Base-by-base conservation (phyloP, 2,329 filamentous ascomycete species). In the Hymenoscyphus occultus region DNA sequence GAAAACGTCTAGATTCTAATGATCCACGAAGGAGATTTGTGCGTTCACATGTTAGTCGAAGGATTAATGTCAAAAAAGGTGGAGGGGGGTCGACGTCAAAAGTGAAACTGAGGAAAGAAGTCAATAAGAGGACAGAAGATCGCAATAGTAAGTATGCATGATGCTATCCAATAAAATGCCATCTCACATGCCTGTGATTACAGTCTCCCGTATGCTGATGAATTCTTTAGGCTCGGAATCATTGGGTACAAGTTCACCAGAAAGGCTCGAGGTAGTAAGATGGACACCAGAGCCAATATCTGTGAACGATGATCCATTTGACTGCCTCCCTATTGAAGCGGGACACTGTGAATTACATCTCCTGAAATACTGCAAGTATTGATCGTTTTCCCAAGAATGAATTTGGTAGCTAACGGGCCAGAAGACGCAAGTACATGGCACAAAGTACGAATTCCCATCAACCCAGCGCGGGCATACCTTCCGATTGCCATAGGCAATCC, bases 361-460 rank as follows among this genome's bases (percentile, higher is more conserved):
- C 10, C n/a, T 59, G 28, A 59, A 59, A 19, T 59, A 59, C 31
- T 59, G 56, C 39, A 39, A 1, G 56, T 59, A 19, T 12, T 14
- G 2, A 1, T 4, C 5, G 5, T 35, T 12, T 59, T 3, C 10
- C 10, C 28, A 35, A 10, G 6, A 16, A 5, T 59, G 16, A 16
- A 5, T 39, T 39, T 59, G 6, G 13, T 45, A 45, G 32, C 56
- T 59, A 59, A 59, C 40, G 5, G 5, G n/a, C 1, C 14, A 12
- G 9, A 59, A 59, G 56, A 59, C 35, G 56, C 32, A 10, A 39
- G n/a, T 28, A 39, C 32, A 39, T 59, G 56, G 56, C n/a, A 59
- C 32, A 59, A 59, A 39, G 32, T 59, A 19, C 56, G 56, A 59
- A 35, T 59, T 10, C 56, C 56, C 5, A 39, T 59, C 32, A 35